A percentile compares a stretch with the other conserved stretches of the same genome.
Conservation (phyloP, 2,329 filamentous ascomycete species). For the Monilinia aucupariae region DNA sequence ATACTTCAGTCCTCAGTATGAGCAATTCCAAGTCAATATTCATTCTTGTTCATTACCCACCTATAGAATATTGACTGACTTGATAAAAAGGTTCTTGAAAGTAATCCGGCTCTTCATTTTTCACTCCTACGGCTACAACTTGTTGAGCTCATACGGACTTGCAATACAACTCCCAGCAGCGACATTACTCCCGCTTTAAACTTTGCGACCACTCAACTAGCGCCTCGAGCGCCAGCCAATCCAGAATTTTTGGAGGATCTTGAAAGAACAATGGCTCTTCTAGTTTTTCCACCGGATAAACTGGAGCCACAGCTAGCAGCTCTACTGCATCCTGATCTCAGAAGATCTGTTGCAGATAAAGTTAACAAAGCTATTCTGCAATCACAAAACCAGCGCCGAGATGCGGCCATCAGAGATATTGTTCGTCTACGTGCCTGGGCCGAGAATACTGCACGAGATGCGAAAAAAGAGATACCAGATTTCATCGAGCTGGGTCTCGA, state of each 20-base stretch:
- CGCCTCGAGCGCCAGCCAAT: conserved; percentile 78
- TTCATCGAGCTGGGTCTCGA: conserved; percentile 33
- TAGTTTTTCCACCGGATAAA: conserved; percentile 80
- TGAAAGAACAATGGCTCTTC: conserved; percentile 85
- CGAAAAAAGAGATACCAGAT: conserved; percentile 34
- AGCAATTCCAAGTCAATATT: conserved; percentile 42
- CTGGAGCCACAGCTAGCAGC: conserved; percentile 70
- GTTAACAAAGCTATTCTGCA: conserved; percentile 87
- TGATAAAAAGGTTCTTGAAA: conserved; percentile 64
- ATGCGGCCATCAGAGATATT: conserved; percentile 76
- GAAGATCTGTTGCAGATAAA: conserved; percentile 74
- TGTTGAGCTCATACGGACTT: conserved; percentile 82
- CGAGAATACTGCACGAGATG: conserved; percentile 45
- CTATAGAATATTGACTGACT: conserved; percentile 20
- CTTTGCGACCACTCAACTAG: conserved; percentile 83
- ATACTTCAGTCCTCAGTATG: conserved; percentile 84
- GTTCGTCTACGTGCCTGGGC: conserved; percentile 82
- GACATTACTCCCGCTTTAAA: conserved; percentile 72
- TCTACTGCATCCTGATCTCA: conserved; percentile 72
- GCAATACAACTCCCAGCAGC: conserved; percentile 57
- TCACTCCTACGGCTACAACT: conserved; percentile 83
- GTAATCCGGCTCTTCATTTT: conserved; percentile 79
- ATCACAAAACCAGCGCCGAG: conserved; percentile 64
- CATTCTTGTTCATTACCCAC: conserved; percentile 14
- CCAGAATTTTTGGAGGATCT: conserved; percentile 77